Evolutionary conservation across 768 basidiomycete species (phyloP).

Genomic region (Candolleomyces efflorescens): DNA sequence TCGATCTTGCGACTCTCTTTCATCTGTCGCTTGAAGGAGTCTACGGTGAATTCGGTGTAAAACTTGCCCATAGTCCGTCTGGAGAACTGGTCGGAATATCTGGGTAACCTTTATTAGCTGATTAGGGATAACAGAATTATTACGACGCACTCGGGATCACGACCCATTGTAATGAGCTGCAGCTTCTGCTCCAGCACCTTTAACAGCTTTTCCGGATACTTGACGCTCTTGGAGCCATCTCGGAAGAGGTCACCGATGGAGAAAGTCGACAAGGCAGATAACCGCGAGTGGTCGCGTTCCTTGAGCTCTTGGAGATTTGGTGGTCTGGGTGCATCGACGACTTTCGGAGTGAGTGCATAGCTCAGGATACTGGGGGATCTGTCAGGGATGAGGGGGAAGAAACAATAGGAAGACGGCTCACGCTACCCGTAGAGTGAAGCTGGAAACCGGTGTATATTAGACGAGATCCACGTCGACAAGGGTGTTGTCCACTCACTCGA

Average conservation of each 20-base stretch:
- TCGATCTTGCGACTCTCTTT: conserved; percentile 97
- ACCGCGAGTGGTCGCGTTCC: conserved; percentile 63
- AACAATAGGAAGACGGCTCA: conserved; percentile 37
- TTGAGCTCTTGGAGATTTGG: conserved; percentile 32
- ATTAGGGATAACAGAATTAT: background rate
- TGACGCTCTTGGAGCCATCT: conserved; percentile 79
- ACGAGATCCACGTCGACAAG: conserved; percentile 10
- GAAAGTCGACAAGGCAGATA: conserved; percentile 65
- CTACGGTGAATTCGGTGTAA: conserved; percentile 85
- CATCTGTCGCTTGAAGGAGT: conserved; percentile 83
- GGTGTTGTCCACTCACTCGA: conserved; percentile 49
- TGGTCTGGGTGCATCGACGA: conserved; percentile 26
- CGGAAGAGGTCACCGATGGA: conserved; percentile 78
- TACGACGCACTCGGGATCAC: conserved; percentile 74
- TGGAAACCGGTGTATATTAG: conserved; percentile 25
- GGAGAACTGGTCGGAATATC: conserved; percentile 87
- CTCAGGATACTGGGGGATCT: conserved; percentile 55
- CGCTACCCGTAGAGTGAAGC: conserved; percentile 83
- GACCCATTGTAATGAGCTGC: conserved; percentile 91
- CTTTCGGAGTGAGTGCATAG: conserved; percentile 65
- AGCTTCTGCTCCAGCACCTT: conserved; percentile 88
- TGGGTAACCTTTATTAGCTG: conserved; percentile 20
- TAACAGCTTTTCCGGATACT: conserved; percentile 91
- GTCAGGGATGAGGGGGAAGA: conserved; percentile 7
- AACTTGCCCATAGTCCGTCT: conserved; percentile 90